Percentiles rank a stretch among this genome's conserved stretches.
Evolutionary conservation across 2,329 filamentous ascomycete genomes (phyloP).

Genomic region (Aspergillus transmontanensis): DNA sequence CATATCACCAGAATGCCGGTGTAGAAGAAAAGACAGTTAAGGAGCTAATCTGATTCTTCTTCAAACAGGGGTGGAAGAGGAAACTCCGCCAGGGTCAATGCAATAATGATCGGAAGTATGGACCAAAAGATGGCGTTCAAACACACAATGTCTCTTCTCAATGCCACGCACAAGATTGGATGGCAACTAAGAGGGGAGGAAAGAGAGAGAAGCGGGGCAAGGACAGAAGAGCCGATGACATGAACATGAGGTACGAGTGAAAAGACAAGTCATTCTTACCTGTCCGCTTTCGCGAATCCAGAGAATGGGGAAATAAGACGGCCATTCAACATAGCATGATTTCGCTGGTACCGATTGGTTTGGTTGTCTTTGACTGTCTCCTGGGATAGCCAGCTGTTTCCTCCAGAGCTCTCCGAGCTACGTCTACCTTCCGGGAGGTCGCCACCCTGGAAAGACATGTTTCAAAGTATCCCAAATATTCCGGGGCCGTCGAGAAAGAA

Average conservation of each 20-base stretch:
- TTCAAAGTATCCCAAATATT: slow-evolving; percentile 20
- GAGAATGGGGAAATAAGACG: slow-evolving; percentile 32
- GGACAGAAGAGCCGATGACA: not conserved
- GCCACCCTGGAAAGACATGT: slow-evolving; percentile 38
- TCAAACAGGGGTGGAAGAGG: not conserved
- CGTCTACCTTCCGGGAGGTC: slow-evolving; percentile 38
- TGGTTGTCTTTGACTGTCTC: slow-evolving; percentile 40
- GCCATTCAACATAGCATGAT: slow-evolving; percentile 26
- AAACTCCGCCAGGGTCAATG: not conserved
- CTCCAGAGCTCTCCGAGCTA: slow-evolving; percentile 45
- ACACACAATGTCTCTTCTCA: not conserved
- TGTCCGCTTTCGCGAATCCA: slow-evolving; percentile 29
- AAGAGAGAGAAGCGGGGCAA: not conserved
- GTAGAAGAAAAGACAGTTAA: not conserved
- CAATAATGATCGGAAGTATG: not conserved
- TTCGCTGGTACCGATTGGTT: slow-evolving; percentile 22
- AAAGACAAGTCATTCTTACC: slow-evolving; percentile 31
- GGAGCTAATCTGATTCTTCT: not conserved
- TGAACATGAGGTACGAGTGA: not conserved
- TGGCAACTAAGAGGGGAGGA: not conserved
- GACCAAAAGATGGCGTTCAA: not conserved
- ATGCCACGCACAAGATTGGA: not conserved
- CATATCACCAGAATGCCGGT: not conserved
- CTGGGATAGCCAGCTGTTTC: slow-evolving; percentile 42
- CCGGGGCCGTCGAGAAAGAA: slow-evolving; percentile 24